A percentile compares a stretch with the other conserved stretches of the same genome.
phyloP scores from a whole-genome alignment of 805 yeast genomes.

The Saccharomycopsis guyanensis region DNA sequence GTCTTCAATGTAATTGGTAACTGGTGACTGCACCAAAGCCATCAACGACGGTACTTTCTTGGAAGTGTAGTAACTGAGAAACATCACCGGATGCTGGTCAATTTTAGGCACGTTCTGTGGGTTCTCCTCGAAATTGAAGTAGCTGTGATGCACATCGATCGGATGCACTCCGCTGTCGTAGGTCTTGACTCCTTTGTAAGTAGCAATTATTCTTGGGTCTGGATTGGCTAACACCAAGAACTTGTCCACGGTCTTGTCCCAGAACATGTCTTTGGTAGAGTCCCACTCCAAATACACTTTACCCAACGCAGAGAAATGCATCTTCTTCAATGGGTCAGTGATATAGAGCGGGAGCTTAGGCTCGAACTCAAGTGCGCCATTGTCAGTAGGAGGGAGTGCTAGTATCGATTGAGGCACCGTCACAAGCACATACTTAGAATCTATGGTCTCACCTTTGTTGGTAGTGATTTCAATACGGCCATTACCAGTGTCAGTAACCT shows the following conservation, averaged over 20 bases:
- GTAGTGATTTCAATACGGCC: constrained; percentile 24
- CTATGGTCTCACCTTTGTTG: constrained; percentile 26
- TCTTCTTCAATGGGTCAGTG: constrained; percentile 34
- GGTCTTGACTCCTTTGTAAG: constrained; percentile 38
- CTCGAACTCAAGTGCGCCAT: constrained; percentile 46
- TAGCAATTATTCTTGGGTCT: constrained; percentile 41
- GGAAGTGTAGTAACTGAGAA: constrained; percentile 53
- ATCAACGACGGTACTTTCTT: constrained; percentile 46
- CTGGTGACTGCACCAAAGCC: constrained; percentile 63
- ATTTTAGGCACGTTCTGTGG: constrained; percentile 30
- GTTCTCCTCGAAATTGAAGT: constrained; percentile 22
- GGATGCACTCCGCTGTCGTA: constrained; percentile 32
- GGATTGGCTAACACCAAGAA: constrained; percentile 39
- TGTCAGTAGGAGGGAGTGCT: constrained; percentile 29
- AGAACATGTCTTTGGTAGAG: constrained; percentile 40
- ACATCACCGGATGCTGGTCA: constrained; percentile 53
- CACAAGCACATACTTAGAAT: constrained; percentile 54
- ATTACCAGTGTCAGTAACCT: constrained; percentile 29
- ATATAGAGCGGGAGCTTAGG: constrained; percentile 48
- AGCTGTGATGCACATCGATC: constrained; percentile 12
- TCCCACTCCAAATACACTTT: constrained; percentile 63
- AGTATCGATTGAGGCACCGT: constrained; percentile 75
- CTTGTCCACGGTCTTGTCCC: constrained; percentile 49
- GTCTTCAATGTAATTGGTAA: constrained; percentile 51
- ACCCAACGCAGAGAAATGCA: constrained; percentile 64